Evolutionary conservation across 2,329 filamentous ascomycete species (phyloP), one percentile per base, ranked within the genome.

Genomic region (Fonsecaea multimorphosa): DNA sequence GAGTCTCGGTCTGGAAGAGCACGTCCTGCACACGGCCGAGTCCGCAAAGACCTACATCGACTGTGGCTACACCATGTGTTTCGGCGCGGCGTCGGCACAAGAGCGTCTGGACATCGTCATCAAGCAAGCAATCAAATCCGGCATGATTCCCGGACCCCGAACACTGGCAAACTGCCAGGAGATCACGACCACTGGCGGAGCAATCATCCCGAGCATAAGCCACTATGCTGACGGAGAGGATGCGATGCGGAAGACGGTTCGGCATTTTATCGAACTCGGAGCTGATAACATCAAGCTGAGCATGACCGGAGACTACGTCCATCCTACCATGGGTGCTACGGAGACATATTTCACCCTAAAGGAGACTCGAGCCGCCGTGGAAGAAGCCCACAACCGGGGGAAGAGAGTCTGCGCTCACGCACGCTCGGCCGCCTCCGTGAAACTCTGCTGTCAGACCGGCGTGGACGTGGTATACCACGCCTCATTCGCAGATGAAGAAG

Each of bases 61-160:
- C n/a, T 61, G 59, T 49, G 59, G 59, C 19, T 61, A 61, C 36
- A 61, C 59, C 24, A 61, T 61, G 59, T 61, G 59, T 34, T 61
- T 61, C 32, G 59, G 59, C 29, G 59, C 59, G 19, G 59, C 59
- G 2, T 61, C 59, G 36, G 59, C 59, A 22, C 59, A 61, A 46
- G 34, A 46, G 24, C 59, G 59, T 16, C 59, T 61, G 7, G 59
- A 61, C 31, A 55, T 61, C 14, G 59, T 55, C 24, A 61, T 61
- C 49, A 61, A 61, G 22, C 36, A 49, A 4, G 59, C 59, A 1
- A 61, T 61, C 59, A 61, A 55, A 40, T 54, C 59, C 22, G 59
- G 59, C 12, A 61, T 61, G 59, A 61, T 61, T 19, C 59, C 59
- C n/a, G 59, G 59, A 2, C 59, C 59, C 12, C 29, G 59, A 3